These are phyloP conservation scores for Epichloe typhina DNA, from an alignment of 2,329 filamentous ascomycete genomes.

Conservation along the genomic window DNA sequence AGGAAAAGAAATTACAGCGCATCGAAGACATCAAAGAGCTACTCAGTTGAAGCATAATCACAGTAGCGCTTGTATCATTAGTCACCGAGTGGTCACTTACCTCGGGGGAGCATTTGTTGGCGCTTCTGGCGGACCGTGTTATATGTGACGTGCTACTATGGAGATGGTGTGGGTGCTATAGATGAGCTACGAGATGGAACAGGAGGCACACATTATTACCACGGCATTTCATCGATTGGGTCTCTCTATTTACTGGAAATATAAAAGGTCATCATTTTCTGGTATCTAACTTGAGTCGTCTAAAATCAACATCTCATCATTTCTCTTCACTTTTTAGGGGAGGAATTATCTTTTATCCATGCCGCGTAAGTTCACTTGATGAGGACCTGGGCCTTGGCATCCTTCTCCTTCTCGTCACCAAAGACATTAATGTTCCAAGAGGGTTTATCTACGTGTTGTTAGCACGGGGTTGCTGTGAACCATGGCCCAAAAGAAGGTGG, in stretches of 20 bases:
- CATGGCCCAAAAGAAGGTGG: background rate
- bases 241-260: too few relatives aligned
- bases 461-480: constrained; percentile 5
- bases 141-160: too few relatives aligned
- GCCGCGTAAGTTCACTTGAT: constrained; percentile 11
- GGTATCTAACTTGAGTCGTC: background rate
- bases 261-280: background rate
- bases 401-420: constrained; percentile 37
- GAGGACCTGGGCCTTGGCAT: constrained; percentile 34
- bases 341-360: background rate
- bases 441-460: constrained; percentile 26
- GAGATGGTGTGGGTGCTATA: too few relatives aligned
- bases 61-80: background rate
- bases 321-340: background rate
- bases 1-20: constrained; percentile 78
- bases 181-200: background rate
- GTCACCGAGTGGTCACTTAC: background rate
- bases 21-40: constrained; percentile 93
- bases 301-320: background rate
- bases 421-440: constrained; percentile 46
- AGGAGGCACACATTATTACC: too few relatives aligned
- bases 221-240: too few relatives aligned
- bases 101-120: background rate
- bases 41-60: constrained; percentile 41
- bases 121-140: background rate